Evolutionary conservation across 108 stramenopile species (phyloP), one percentile per base, ranked within the genome.

Genomic region (Cyclotella kingstonii): DNA sequence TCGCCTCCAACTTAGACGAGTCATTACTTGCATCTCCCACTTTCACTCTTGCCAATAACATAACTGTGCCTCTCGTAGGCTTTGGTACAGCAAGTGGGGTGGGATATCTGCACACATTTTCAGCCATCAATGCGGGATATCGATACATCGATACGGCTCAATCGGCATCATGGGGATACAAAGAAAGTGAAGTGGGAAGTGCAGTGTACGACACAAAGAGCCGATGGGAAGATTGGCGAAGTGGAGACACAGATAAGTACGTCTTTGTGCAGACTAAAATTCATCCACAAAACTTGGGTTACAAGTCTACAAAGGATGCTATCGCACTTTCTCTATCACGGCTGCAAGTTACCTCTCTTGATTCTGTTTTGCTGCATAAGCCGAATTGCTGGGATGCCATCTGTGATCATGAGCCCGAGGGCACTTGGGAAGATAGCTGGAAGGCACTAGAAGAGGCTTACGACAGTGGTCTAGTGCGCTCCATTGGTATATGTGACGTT

Each of bases 361-460:
- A 83, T 64, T 81, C 80, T 34, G 68, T 83, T 0, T 48, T 83
- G 8, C 75, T 83, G 27, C 82, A 83, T 46, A 83, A 83, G 54
- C 82, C 82, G 4, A 58, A 45, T 6, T 83, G 82, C 30, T 83
- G 82, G 82, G 68, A 54, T 9, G 79, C 73, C 11, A 60, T 77
- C 7, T 83, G 82, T 45, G 26, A 48, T 8, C 54, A 62, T 10
- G 50, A 47, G 1, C 82, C 82, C 5, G 80, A 83, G 56, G 79
- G 82, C 0, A 83, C 82, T 4, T 83, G 82, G 82, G 67, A 81
- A 49, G 82, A 83, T 44, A 75, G 73, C 34, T 83, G 82, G 82
- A 43, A 28, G 40, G 82, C 68, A 1, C 48, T 83, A 25, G 66
- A 80, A 49, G 82, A 83, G n/a, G 72, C 76, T 5, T 47, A 68